phyloP scores from a whole-genome alignment of 164 flowering plant genomes.

The Cinnamomum micranthum region DNA sequence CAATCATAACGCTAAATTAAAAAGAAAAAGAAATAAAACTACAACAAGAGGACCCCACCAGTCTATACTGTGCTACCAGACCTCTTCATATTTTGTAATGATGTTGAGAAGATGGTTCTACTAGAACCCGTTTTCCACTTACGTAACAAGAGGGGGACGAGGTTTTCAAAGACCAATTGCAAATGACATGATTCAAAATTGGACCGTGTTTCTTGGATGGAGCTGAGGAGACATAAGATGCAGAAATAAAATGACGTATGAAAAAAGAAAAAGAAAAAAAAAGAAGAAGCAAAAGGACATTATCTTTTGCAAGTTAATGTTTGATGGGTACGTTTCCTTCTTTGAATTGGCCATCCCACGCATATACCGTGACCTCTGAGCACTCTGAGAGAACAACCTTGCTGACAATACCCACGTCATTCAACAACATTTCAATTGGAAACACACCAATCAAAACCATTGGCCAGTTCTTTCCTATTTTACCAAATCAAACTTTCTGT shows the following conservation, averaged over 20 bases:
- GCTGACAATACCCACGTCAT: neutral
- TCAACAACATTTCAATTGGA: conserved; percentile 9
- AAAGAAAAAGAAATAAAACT: too few relatives aligned
- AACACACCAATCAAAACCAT: conserved; percentile 9
- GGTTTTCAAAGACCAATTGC: neutral
- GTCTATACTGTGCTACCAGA: too few relatives aligned
- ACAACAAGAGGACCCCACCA: too few relatives aligned
- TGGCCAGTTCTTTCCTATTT: too few relatives aligned
- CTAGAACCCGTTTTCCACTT: neutral
- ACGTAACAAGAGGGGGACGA: neutral
- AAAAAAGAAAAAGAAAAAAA: too few relatives aligned
- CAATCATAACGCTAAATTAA: too few relatives aligned
- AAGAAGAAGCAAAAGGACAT: neutral
- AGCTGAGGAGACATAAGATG: neutral
- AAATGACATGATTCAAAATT: too few relatives aligned
- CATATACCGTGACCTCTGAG: neutral
- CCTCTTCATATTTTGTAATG: too few relatives aligned
- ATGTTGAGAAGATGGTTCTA: neutral
- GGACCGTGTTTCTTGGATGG: neutral
- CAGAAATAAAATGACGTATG: neutral
- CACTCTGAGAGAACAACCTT: neutral
- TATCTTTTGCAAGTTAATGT: neutral
- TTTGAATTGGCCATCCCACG: conserved; percentile 5
- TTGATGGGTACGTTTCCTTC: neutral
- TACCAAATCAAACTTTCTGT: too few relatives aligned